Evolutionary conservation across 768 basidiomycete genomes (phyloP).

Genomic region (Kwoniella sp.): DNA sequence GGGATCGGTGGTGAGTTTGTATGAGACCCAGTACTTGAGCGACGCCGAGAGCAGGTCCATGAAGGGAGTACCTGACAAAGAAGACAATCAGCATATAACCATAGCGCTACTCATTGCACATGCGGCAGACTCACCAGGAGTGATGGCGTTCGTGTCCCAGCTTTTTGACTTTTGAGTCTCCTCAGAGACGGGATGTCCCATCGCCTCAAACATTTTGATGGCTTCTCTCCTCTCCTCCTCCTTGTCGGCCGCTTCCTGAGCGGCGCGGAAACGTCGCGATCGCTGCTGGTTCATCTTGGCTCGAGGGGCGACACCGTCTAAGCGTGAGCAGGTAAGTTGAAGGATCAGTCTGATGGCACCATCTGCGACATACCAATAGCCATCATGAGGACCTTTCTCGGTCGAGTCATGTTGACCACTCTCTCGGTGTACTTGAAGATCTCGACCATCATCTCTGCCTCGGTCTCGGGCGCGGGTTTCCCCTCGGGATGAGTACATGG

Average conservation of each 20-base stretch:
- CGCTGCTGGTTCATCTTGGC: constrained; percentile 99
- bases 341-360: not conserved
- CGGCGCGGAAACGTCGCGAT: constrained; percentile 87
- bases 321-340: not conserved
- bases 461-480: constrained; percentile 92
- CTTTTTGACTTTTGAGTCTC: constrained; percentile 76
- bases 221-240: constrained; percentile 80
- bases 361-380: constrained; percentile 74
- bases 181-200: constrained; percentile 76
- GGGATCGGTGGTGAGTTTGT: constrained; percentile 89
- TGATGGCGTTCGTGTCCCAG: constrained; percentile 99
- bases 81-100: not conserved
- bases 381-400: constrained; percentile 93
- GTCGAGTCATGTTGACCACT: constrained; percentile 93
- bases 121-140: constrained; percentile 64
- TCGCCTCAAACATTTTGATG: constrained; percentile 86
- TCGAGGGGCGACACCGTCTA: constrained; percentile 94
- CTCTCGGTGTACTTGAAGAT: constrained; percentile 95
- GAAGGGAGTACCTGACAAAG: constrained; percentile 71
- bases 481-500: constrained; percentile 99
- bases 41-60: constrained; percentile 87
- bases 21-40: constrained; percentile 90
- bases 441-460: constrained; percentile 99
- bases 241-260: constrained; percentile 92
- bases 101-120: not conserved